Percentiles rank a stretch among this genome's conserved stretches.
These are phyloP conservation scores for Globisporangium carolinianum DNA, from an alignment of 352 stramenopile species.

Conservation along the genomic window DNA sequence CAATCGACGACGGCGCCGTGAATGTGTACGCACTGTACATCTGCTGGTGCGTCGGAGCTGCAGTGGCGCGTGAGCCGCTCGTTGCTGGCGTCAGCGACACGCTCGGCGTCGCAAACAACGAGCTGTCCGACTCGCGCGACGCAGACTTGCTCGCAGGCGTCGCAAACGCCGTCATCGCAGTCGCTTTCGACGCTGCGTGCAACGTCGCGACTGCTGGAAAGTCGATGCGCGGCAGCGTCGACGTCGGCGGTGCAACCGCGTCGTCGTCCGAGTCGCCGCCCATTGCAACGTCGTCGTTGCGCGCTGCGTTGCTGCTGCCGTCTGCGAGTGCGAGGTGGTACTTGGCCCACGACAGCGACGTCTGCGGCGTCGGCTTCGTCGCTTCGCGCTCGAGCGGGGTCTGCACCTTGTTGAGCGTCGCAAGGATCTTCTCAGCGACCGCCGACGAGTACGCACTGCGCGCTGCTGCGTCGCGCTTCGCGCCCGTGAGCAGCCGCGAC, in stretches of 20 bases:
- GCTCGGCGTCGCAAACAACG: constrained; percentile 22
- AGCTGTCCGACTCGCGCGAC: not conserved
- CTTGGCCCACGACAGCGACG: constrained; percentile 80
- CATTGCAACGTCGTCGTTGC: constrained; percentile 17
- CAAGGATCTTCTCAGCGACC: constrained; percentile 72
- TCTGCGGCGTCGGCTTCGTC: constrained; percentile 67
- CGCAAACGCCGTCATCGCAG: constrained; percentile 3
- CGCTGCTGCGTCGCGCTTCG: constrained; percentile 42
- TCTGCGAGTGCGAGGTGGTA: constrained; percentile 65
- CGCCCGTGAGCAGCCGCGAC: constrained; percentile 67
- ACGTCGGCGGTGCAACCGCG: constrained; percentile 38
- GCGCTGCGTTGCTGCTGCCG: constrained; percentile 10
- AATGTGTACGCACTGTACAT: constrained; percentile 42
- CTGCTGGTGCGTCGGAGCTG: constrained; percentile 1
- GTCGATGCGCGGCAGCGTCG: constrained; percentile 36
- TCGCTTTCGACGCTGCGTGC: constrained; percentile 1
- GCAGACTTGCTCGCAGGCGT: constrained; percentile 1
- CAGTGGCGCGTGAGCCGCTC: not conserved
- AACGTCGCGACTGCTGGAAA: constrained; percentile 18
- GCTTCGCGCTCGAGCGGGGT: constrained; percentile 65
- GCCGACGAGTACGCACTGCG: constrained; percentile 70
- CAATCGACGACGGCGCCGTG: constrained; percentile 26
- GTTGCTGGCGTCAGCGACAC: constrained; percentile 32
- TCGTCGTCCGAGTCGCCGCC: constrained; percentile 11
- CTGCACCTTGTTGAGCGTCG: constrained; percentile 77